Evolutionary conservation across 1,139 yeast genomes (phyloP).

Genomic region (Debaryomyces sp.): DNA sequence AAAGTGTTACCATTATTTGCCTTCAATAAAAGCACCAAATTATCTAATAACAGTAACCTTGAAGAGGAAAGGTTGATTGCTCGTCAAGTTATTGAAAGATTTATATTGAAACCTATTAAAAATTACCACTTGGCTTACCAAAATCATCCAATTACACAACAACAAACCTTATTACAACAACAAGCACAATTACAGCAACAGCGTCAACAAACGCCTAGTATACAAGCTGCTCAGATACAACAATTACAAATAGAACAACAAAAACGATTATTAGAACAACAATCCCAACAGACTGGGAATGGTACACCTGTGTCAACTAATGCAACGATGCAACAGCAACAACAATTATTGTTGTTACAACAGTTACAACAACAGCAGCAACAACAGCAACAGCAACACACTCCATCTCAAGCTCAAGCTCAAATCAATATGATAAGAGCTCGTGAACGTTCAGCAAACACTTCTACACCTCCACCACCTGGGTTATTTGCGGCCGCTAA

Average conservation of each 20-base stretch:
- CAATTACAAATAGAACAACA: slow-evolving; percentile 34
- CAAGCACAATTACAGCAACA: slow-evolving; percentile 31
- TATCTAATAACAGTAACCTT: slow-evolving; percentile 25
- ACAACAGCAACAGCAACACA: slow-evolving; percentile 14
- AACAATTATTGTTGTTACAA: slow-evolving; percentile 20
- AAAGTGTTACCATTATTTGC: slow-evolving; percentile 42
- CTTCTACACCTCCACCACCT: slow-evolving; percentile 48
- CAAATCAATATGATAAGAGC: slow-evolving; percentile 35
- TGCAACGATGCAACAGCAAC: slow-evolving; percentile 19
- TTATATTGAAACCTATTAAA: slow-evolving; percentile 45
- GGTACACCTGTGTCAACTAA: slow-evolving; percentile 6
- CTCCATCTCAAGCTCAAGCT: slow-evolving; percentile 25
- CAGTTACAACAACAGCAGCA: slow-evolving; percentile 19
- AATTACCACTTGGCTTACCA: slow-evolving; percentile 52
- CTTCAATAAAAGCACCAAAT: slow-evolving; percentile 28
- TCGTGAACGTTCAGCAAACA: slow-evolving; percentile 33
- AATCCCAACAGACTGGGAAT: slow-evolving; percentile 11
- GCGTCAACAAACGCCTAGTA: slow-evolving; percentile 24
- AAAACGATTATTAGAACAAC: slow-evolving; percentile 26
- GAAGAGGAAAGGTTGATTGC: slow-evolving; percentile 44
- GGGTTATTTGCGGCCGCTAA: slow-evolving; percentile 36
- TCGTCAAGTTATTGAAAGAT: slow-evolving; percentile 46
- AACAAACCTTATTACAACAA: slow-evolving; percentile 37
- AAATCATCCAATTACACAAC: slow-evolving; percentile 49
- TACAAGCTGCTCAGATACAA: slow-evolving; percentile 27